phyloP scores from a whole-genome alignment of 345 rosid genomes.

The Syzygium jambos region DNA sequence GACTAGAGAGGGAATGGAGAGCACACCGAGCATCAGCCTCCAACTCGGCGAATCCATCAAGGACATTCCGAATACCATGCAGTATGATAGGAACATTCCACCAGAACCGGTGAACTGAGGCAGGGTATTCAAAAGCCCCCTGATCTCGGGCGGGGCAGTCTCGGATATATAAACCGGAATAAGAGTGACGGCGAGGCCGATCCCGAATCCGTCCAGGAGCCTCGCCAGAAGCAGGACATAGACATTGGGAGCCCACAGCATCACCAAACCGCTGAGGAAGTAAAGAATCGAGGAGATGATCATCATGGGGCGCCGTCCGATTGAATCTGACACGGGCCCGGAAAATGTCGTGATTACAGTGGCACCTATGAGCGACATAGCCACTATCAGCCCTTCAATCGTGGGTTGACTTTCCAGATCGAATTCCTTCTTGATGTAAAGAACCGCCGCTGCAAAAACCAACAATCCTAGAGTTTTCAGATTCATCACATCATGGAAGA shows the following conservation, averaged over 20 bases:
- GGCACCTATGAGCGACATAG: slow-evolving; percentile 31
- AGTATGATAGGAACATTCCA: slow-evolving; percentile 36
- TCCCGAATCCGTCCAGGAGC: slow-evolving; percentile 29
- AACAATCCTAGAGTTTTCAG: background rate
- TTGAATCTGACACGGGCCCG: slow-evolving; percentile 22
- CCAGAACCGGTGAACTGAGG: slow-evolving; percentile 38
- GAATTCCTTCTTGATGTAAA: slow-evolving; percentile 37
- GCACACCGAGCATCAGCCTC: slow-evolving; percentile 44
- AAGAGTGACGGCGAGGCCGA: slow-evolving; percentile 36
- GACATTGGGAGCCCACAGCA: slow-evolving; percentile 38
- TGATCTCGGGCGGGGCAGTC: slow-evolving; percentile 35
- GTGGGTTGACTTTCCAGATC: slow-evolving; percentile 23
- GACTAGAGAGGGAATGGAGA: slow-evolving; percentile 23
- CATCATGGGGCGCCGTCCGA: slow-evolving; percentile 32
- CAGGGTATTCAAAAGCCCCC: slow-evolving; percentile 33
- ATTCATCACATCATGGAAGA: background rate
- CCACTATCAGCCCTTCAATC: slow-evolving; percentile 36
- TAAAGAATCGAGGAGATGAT: slow-evolving; percentile 28
- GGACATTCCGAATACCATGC: slow-evolving; percentile 33
- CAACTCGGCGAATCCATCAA: slow-evolving; percentile 28
- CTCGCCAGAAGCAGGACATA: slow-evolving; percentile 30
- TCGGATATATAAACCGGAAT: slow-evolving; percentile 38
- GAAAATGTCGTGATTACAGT: slow-evolving; percentile 29
- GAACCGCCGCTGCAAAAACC: slow-evolving; percentile 20
- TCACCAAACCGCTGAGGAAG: slow-evolving; percentile 25